phyloP scores from a whole-genome alignment of 2,329 filamentous ascomycete genomes.

The Pseudocercospora crystallina region DNA sequence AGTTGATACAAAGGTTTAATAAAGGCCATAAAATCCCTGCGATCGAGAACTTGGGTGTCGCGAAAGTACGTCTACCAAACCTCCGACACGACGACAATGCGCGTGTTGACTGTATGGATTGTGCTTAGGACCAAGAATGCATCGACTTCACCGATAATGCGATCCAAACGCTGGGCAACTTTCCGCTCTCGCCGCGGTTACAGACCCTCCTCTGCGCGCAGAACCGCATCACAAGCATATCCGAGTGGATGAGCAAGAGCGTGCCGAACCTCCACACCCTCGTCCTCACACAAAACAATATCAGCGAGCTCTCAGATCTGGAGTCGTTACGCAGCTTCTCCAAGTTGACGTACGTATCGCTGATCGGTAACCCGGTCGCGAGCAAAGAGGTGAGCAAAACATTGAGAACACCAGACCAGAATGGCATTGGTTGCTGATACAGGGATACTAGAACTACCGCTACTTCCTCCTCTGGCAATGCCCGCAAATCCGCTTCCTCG shows the following conservation, averaged over 20 bases:
- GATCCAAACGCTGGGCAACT: slow-evolving; percentile 84
- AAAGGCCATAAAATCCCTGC: slow-evolving; percentile 95
- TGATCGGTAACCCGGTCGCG: slow-evolving; percentile 85
- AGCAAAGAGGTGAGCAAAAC: slow-evolving; percentile 77
- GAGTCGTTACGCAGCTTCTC: slow-evolving; percentile 72
- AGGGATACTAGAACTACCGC: slow-evolving; percentile 72
- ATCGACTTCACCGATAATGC: slow-evolving; percentile 99
- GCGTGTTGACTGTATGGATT: no score
- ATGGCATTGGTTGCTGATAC: neutral
- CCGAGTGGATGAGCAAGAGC: slow-evolving; percentile 69
- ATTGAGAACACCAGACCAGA: no score
- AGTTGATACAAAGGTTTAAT: slow-evolving; percentile 42
- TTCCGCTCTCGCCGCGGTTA: slow-evolving; percentile 85
- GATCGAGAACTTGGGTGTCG: slow-evolving; percentile 96
- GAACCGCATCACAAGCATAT: slow-evolving; percentile 82
- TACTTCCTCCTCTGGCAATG: slow-evolving; percentile 88
- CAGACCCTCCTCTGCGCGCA: slow-evolving; percentile 84
- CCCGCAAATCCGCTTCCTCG: slow-evolving; percentile 82
- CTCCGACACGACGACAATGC: no score
- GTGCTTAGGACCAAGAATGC: slow-evolving; percentile 70
- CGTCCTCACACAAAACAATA: slow-evolving; percentile 77
- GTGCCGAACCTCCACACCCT: slow-evolving; percentile 81
- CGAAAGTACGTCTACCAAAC: slow-evolving; percentile 60
- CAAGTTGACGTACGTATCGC: slow-evolving; percentile 73
- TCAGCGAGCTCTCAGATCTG: slow-evolving; percentile 81